A percentile compares a stretch with the other conserved stretches of the same genome.
Conservation (phyloP, 495 filamentous ascomycete species). For the Sporormia fimetaria region DNA sequence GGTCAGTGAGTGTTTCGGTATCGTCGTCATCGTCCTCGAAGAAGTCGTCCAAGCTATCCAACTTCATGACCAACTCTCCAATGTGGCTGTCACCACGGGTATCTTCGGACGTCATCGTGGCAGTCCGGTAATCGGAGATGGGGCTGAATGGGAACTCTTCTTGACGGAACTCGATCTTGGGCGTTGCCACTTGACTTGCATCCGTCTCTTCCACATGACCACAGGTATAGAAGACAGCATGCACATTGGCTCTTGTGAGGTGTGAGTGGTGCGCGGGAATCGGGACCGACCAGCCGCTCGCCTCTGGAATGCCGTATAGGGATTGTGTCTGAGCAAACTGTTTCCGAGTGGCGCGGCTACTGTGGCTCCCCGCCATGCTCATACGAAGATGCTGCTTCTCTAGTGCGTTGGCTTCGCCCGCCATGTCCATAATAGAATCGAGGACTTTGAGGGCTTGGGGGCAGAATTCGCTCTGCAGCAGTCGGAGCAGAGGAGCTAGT, state of each 20-base stretch:
- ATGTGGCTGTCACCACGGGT: conserved; percentile 63
- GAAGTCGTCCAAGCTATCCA: conserved; percentile 92
- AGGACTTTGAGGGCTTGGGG: conserved; percentile 82
- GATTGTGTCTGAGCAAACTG: conserved; percentile 91
- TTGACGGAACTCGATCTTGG: conserved; percentile 81
- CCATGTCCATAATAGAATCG: conserved; percentile 89
- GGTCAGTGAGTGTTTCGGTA: conserved; percentile 36
- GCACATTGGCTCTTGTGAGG: conserved; percentile 80
- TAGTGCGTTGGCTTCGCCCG: conserved; percentile 62
- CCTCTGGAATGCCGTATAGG: conserved; percentile 91
- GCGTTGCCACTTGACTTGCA: conserved; percentile 52
- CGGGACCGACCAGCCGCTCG: conserved; percentile 91
- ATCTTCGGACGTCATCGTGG: conserved; percentile 88
- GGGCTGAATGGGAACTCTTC: conserved; percentile 80
- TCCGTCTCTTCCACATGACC: conserved; percentile 46
- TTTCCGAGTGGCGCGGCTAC: conserved; percentile 65
- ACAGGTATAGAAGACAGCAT: conserved; percentile 90
- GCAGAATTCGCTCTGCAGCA: conserved; percentile 88
- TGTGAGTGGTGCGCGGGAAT: conserved; percentile 80
- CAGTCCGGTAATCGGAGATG: conserved; percentile 62
- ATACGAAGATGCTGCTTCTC: conserved; percentile 89
- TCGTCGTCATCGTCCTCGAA: conserved; percentile 55
- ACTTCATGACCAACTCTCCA: conserved; percentile 75
- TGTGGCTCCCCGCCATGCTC: conserved; percentile 82
- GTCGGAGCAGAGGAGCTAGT: conserved; percentile 80